Evolutionary conservation across 169 alveolate genomes (phyloP).

Genomic region (Eimeria praecox): DNA sequence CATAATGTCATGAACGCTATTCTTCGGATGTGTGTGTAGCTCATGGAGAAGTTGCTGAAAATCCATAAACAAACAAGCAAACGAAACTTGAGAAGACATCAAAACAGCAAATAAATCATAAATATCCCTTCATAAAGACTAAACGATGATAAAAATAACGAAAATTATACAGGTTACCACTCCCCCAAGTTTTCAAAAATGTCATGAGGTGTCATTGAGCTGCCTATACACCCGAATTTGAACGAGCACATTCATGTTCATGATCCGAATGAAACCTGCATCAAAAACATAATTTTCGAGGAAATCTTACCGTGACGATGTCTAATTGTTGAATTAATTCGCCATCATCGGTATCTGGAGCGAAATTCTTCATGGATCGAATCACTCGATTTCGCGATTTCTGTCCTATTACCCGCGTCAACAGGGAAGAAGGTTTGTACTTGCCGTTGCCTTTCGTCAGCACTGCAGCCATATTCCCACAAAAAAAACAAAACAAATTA

Average conservation of each 20-base stretch:
- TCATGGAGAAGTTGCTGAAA: slow-evolving; percentile 49
- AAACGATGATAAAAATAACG: too few species aligned
- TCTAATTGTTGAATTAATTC: slow-evolving; percentile 30
- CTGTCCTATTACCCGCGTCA: slow-evolving; percentile 1
- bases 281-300: not conserved
- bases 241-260: not conserved
- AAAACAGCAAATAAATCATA: too few species aligned
- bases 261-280: not conserved
- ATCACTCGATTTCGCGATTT: not conserved
- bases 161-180: too few species aligned
- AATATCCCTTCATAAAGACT: too few species aligned
- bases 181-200: too few species aligned
- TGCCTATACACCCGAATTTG: not conserved
- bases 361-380: not conserved
- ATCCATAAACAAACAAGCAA: not conserved
- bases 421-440: not conserved
- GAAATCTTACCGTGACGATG: not conserved
- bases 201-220: too few species aligned
- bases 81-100: not conserved
- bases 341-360: slow-evolving; percentile 9
- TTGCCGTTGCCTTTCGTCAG: slow-evolving; percentile 6
- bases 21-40: slow-evolving; percentile 17
- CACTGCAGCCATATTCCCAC: not conserved
- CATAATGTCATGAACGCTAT: not conserved
- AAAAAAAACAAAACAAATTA: too few species aligned